These are phyloP conservation scores for Penicillium ochrochloron DNA, from an alignment of 495 filamentous ascomycete genomes.

Conservation along the genomic window DNA sequence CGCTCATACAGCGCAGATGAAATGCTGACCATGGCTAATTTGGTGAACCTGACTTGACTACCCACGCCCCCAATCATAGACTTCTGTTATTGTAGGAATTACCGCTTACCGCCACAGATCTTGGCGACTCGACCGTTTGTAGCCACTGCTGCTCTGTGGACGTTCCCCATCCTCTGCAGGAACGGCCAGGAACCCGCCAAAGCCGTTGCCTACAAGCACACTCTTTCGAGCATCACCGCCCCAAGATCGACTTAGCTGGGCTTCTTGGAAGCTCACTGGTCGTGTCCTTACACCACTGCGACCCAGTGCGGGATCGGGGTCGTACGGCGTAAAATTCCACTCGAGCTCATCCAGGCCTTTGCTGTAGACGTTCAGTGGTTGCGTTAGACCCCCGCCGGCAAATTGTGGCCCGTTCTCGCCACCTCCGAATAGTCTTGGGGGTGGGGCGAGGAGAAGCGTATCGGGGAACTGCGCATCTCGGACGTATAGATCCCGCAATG, in stretches of 20 bases:
- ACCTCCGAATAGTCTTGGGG: slow-evolving; percentile 45
- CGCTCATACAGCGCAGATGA: slow-evolving; percentile 1
- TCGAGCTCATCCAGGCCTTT: slow-evolving; percentile 85
- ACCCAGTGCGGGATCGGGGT: slow-evolving; percentile 45
- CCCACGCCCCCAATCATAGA: not conserved
- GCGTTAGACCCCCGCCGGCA: slow-evolving; percentile 53
- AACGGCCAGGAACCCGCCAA: slow-evolving; percentile 81
- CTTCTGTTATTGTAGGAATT: not conserved
- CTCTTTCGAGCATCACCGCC: slow-evolving; percentile 63
- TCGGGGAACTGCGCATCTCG: slow-evolving; percentile 82
- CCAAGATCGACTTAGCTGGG: slow-evolving; percentile 60
- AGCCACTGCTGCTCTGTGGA: slow-evolving; percentile 44
- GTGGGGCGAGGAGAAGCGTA: slow-evolving; percentile 68
- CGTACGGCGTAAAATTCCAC: slow-evolving; percentile 76
- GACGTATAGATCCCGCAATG: slow-evolving; percentile 78
- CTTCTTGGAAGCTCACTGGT: slow-evolving; percentile 59
- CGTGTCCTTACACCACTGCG: slow-evolving; percentile 48
- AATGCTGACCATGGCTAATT: not conserved
- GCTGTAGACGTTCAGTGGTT: slow-evolving; percentile 79
- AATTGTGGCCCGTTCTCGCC: slow-evolving; percentile 39
- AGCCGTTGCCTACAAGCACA: slow-evolving; percentile 74
- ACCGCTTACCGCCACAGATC: slow-evolving; percentile 49
- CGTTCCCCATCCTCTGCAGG: slow-evolving; percentile 58
- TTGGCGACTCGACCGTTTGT: slow-evolving; percentile 41
- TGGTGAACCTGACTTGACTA: not conserved